Base-by-base conservation (phyloP, 257 asterid species). In the Capsicum pubescens region DNA sequence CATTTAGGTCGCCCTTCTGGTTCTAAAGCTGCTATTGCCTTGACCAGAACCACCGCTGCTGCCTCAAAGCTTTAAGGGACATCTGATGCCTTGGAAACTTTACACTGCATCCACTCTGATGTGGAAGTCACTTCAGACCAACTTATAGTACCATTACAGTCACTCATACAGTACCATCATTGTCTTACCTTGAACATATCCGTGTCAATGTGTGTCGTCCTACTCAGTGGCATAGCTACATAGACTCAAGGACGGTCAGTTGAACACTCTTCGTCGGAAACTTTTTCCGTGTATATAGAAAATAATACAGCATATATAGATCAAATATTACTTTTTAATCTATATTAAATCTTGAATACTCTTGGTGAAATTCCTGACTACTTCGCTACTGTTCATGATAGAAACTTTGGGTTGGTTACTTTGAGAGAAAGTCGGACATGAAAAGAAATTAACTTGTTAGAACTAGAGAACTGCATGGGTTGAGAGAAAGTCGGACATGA, bases 21-120 rank as follows among this genome's bases (percentile, higher is more conserved):
- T 79, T 96, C 98, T 42, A 96, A 94, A 89, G 95, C 90, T 85
- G 94, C 97, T 35, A 82, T 87, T 74, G 98, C 99, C 72, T 87
- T 92, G 85, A 90, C 94, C 68, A 90, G 84, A 87, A 81, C 72
- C 82, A 63, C 92, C 26, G 83, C 91, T 81, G 86, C 82, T 89
- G 87, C 94, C 67, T 94, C 97, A 81, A 96, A 92, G 91, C 97
- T 96, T 69, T 93, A 88, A 91, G 86, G 84, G 79, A 44, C 86
- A 83, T 81, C 63, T 57, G 77, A 59, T 76, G 42, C 21, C 52
- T 64, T 44, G 21, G 61, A 76, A 26, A 21, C 11, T 6, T 59
- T 48, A 15, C 13, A 50, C 12, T 13, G 8, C 4, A 4, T 14
- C 81, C 14, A 48, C 58, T 46, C 80, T 46, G 42, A 17, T 6